Base-by-base conservation (phyloP, 768 basidiomycete species). In the Mycena floridula region DNA sequence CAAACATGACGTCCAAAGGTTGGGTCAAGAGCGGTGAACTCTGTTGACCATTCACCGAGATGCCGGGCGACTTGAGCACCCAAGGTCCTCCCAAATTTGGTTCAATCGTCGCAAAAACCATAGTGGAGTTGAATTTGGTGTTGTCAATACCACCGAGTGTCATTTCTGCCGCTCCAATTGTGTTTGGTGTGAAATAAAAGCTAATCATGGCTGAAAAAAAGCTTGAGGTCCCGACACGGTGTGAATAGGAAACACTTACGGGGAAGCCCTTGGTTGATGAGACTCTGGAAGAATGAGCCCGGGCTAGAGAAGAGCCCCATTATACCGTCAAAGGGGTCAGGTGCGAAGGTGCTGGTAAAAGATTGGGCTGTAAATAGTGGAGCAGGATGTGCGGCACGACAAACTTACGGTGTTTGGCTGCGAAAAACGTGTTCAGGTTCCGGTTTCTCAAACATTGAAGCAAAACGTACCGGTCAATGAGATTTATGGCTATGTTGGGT, bases 71-170 rank as follows among this genome's bases (percentile, higher is more conserved):
- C 2, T 7, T 5, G 11, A 44, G n/a, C 16, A 16, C 8, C 47
- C 47, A 48, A n/a, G n/a, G n/a, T 25, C 26, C 20, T 2, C 26
- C 43, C 2, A 20, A 23, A 8, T 35, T 35, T 35, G 13, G 32
- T 7, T 25, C 37, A 9, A 32, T 23, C 21, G 42, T 36, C n/a
- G 47, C 43, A 16, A 24, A 44, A 22, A 44, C 3, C 18, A 48
- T 2, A 7, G 37, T 22, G 0, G 3, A 18, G 13, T 50, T 52
- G 49, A 60, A 63, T 53, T 67, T 66, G 22, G 61, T 57, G 20
- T 48, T 37, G 44, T 68, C 65, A 20, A 59, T 54, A 0, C 64
- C 65, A 2, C 65, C 65, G 7, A 66, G 28, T 2, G 63, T 62
- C 20, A 67, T 46, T 50, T 67, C 65, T 1, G 64, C 61, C 21